A percentile compares a stretch with the other conserved stretches of the same genome.
Evolutionary conservation across 2,329 filamentous ascomycete species (phyloP).

Genomic region (Ceratocystis cacaofunesta): DNA sequence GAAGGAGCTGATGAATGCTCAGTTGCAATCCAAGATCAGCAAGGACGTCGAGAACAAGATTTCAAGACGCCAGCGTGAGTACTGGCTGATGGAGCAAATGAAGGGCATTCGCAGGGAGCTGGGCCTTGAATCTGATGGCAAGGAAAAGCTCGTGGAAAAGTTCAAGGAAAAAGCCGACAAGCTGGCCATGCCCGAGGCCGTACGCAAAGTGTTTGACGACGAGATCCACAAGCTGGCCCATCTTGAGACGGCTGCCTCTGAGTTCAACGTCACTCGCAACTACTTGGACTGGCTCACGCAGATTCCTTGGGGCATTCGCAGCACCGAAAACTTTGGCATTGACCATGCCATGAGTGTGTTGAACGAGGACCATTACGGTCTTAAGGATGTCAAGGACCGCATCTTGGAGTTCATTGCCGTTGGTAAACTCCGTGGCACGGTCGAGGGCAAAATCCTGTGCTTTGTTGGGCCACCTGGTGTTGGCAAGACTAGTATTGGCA

Average conservation of each 20-base stretch:
- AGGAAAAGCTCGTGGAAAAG: constrained; percentile 93
- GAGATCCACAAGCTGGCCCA: constrained; percentile 95
- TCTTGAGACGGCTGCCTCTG: constrained; percentile 85
- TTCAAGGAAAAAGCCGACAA: constrained; percentile 93
- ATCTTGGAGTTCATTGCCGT: constrained; percentile 98
- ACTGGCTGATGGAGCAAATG: constrained; percentile 99
- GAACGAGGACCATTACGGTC: constrained; percentile 89
- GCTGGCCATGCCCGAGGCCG: constrained; percentile 89
- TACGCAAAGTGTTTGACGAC: constrained; percentile 96
- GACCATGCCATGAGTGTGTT: constrained; percentile 77
- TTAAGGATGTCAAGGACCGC: constrained; percentile 97
- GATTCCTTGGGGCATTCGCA: constrained; percentile 92
- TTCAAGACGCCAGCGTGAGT: constrained; percentile 90
- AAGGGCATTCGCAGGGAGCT: constrained; percentile 93
- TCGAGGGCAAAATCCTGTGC: constrained; percentile 96
- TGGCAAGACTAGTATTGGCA: constrained; percentile 96
- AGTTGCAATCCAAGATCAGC: constrained; percentile 90
- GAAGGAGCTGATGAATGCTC: constrained; percentile 96
- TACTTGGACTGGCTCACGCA: constrained; percentile 98
- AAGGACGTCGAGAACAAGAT: constrained; percentile 98
- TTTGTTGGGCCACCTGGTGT: constrained; percentile 96
- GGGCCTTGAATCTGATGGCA: constrained; percentile 92
- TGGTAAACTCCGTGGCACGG: constrained; percentile 87
- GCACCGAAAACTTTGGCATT: constrained; percentile 92
- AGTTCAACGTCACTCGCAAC: constrained; percentile 97